Conservation (phyloP, 2,329 filamentous ascomycete species). For the Cercospora sojina region DNA sequence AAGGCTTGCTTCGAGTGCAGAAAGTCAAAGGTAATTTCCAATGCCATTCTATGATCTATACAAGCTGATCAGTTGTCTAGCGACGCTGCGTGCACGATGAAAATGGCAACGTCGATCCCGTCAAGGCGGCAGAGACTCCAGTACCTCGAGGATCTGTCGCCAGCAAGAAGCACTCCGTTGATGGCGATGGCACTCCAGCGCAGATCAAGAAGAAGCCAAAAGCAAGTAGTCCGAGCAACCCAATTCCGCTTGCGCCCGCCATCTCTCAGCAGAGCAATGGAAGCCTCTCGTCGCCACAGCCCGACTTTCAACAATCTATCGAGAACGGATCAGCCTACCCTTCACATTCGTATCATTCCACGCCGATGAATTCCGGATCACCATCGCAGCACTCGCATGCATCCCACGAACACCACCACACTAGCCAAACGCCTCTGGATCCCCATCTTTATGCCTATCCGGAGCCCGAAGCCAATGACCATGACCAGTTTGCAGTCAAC, state of each 20-base stretch:
- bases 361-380: constrained; percentile 6
- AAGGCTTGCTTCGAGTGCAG: constrained; percentile 67
- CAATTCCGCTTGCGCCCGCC: constrained; percentile 6
- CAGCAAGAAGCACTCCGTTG: constrained; percentile 54
- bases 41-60: constrained; percentile 11
- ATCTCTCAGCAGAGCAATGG: constrained; percentile 17
- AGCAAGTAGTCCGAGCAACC: constrained; percentile 13
- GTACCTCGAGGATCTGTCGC: constrained; percentile 58
- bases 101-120: constrained; percentile 61
- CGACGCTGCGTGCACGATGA: constrained; percentile 67
- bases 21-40: constrained; percentile 61
- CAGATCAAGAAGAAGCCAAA: constrained; percentile 31
- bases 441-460: constrained; percentile 23
- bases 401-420: constrained; percentile 9
- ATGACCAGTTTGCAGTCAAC: constrained; percentile 13
- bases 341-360: constrained; percentile 16
- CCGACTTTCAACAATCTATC: constrained; percentile 14
- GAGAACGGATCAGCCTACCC: constrained; percentile 7
- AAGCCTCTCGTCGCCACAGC: constrained; percentile 15
- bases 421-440: constrained; percentile 27
- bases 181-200: constrained; percentile 38
- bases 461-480: constrained; percentile 8
- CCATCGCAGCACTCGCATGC: constrained; percentile 17
- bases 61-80: constrained; percentile 39
- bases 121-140: constrained; percentile 62